Percentiles rank a stretch among this genome's conserved stretches.
These are phyloP conservation scores for Fraxinus sp. DNA, from an alignment of 305 asterid genomes.

Conservation along the genomic window DNA sequence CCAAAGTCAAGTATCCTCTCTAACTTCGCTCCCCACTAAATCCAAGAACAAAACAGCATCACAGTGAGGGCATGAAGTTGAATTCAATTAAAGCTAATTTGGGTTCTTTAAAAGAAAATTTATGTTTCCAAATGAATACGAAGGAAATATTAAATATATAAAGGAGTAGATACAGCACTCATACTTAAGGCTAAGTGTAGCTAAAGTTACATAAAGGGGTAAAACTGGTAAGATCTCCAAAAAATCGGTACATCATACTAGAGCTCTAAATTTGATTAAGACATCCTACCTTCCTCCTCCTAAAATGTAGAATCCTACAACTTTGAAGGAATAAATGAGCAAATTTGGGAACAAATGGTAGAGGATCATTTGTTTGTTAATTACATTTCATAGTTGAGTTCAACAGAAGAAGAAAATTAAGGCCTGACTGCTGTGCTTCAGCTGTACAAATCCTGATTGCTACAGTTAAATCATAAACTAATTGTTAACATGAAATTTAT, in stretches of 20 bases:
- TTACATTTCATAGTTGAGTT: not conserved
- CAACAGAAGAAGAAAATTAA: not conserved
- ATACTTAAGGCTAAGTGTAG: not conserved
- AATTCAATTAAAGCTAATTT: not conserved
- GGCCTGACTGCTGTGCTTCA: not conserved
- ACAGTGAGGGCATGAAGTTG: not conserved
- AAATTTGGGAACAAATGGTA: not conserved
- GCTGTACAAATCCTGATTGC: not conserved
- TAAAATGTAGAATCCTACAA: not conserved
- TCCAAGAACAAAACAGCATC: not conserved
- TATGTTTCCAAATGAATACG: not conserved
- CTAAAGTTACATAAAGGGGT: not conserved
- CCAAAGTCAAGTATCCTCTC: not conserved
- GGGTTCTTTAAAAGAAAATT: not conserved
- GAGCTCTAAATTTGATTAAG: not conserved
- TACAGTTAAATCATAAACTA: not conserved
- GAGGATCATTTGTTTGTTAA: not conserved
- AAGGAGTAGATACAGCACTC: not conserved
- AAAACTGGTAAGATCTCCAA: not conserved
- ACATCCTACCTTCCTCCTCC: not conserved
- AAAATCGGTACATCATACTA: not conserved
- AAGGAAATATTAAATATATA: too few species aligned
- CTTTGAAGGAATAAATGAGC: not conserved
- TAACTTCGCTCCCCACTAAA: not conserved
- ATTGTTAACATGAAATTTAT: not conserved